Base-by-base conservation (phyloP, 129 eudicot genomes). In the Rutidosis leptorrhynchoides region DNA sequence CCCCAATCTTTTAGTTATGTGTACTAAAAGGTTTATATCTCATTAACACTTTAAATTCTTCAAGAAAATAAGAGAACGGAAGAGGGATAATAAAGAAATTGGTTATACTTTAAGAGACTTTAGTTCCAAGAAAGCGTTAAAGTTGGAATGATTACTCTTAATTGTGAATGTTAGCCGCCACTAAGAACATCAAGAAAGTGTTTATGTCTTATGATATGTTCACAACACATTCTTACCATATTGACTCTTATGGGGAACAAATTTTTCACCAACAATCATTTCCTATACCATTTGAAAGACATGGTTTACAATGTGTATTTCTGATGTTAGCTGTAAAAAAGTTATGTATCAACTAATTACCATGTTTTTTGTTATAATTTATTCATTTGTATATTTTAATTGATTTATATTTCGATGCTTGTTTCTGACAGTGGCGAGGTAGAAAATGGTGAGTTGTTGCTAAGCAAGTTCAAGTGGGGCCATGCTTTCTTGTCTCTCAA, bases 381-480 rank as follows among this genome's bases (percentile, higher is more conserved):
- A 21, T 54, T 12, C 52, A 12, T 68, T n/a, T 54, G 25, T 54
- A 7, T 7, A 65, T 45, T 7, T 65, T 65, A 2, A n/a, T 25
- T 3, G 40, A 49, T 68, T 32, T 9, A 32, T 67, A 2, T 55
- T 7, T 12, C 35, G 54, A 55, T 29, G 21, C 72, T n/a, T 67
- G 55, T 74, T 5, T 75, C 73, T 49, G 40, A 78, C 78, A 89
- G 98, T 63, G 99, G 99, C 2, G 99, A 94, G 78, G 85, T 67
- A 71, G 99, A 94, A 75, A 84, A 86, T 14, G 99, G 86, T 9
- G 78, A 94, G 69, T 68, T 89, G 67, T 78, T 94, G 86, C 90
- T 94, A 24, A 80, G 88, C 46, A 94, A 94, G 83, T 94, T 94
- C 86, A 94, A 94, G 64, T 94, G 97, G 99, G 99, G 99, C 46